A percentile compares a stretch with the other conserved stretches of the same genome.
Conservation (phyloP, 257 asterid genomes). For the Salvia miltiorrhiza region DNA sequence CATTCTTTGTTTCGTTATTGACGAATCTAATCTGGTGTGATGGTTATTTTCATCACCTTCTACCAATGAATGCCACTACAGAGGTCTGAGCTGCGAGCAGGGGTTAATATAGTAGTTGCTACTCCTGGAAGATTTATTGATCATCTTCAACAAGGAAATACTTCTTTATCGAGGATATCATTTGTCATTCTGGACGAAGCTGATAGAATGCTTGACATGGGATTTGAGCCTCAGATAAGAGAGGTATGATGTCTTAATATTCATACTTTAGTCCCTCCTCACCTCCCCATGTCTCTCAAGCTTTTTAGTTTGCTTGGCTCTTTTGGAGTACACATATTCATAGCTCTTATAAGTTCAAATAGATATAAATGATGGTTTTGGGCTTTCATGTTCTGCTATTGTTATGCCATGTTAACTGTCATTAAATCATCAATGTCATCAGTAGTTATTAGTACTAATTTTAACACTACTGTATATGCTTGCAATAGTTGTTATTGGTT, state of each 20-base stretch:
- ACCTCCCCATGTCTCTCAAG: background rate
- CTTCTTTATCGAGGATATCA: slow-evolving; percentile 63
- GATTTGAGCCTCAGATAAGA: slow-evolving; percentile 95
- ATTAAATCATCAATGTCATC: slow-evolving; percentile 1
- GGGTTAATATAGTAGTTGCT: slow-evolving; percentile 85
- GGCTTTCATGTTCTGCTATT: background rate
- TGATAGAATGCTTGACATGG: slow-evolving; percentile 96
- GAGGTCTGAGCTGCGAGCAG: slow-evolving; percentile 82
- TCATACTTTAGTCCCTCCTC: background rate
- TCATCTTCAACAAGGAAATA: slow-evolving; percentile 81
- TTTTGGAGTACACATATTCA: background rate
- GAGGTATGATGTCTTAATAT: slow-evolving; percentile 45
- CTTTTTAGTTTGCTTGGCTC: slow-evolving; percentile 2
- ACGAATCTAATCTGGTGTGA: slow-evolving; percentile 6
- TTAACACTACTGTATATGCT: background rate
- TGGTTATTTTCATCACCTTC: slow-evolving; percentile 23
- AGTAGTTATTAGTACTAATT: background rate
- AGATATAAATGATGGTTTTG: background rate
- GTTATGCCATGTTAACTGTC: background rate
- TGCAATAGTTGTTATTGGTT: background rate
- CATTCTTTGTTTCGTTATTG: slow-evolving; percentile 8
- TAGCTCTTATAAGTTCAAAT: background rate
- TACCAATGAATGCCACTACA: slow-evolving; percentile 42
- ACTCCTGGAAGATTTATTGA: slow-evolving; percentile 94
- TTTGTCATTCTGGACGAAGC: slow-evolving; percentile 88